phyloP scores from a whole-genome alignment of 306 rosid genomes.

The Fragaria ananassa region DNA sequence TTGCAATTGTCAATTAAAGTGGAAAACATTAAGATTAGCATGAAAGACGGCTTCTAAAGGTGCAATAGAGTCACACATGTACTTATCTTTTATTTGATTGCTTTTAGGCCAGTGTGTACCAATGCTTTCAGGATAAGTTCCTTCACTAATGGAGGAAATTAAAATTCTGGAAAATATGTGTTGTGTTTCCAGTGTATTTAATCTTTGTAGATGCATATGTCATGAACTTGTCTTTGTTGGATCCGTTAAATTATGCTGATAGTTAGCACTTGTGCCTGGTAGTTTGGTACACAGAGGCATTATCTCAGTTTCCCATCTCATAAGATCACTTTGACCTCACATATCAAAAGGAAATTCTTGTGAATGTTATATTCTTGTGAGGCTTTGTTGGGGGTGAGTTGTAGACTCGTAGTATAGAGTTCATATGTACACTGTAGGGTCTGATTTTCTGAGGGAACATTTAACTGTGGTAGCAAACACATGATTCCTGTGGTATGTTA shows the following conservation, averaged over 20 bases:
- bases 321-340: not conserved
- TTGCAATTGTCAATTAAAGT: slow-evolving; percentile 84
- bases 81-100: slow-evolving; percentile 1
- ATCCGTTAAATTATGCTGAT: not conserved
- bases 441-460: not conserved
- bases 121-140: slow-evolving; percentile 17
- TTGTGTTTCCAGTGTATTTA: not conserved
- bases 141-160: slow-evolving; percentile 18
- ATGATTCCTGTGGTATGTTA: not conserved
- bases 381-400: not conserved
- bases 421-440: not conserved
- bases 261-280: slow-evolving; percentile 12
- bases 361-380: not conserved
- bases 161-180: not conserved
- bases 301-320: not conserved
- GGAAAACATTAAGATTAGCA: slow-evolving; percentile 88
- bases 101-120: slow-evolving; percentile 21
- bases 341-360: not conserved
- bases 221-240: not conserved
- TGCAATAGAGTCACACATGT: slow-evolving; percentile 34
- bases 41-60: slow-evolving; percentile 79
- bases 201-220: slow-evolving; percentile 13
- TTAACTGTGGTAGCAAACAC: not conserved
- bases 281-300: not conserved
- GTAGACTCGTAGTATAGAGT: not conserved